These are phyloP conservation scores for Scortechinia acanthostroma DNA, from an alignment of 2,329 filamentous ascomycete species.

Conservation along the genomic window DNA sequence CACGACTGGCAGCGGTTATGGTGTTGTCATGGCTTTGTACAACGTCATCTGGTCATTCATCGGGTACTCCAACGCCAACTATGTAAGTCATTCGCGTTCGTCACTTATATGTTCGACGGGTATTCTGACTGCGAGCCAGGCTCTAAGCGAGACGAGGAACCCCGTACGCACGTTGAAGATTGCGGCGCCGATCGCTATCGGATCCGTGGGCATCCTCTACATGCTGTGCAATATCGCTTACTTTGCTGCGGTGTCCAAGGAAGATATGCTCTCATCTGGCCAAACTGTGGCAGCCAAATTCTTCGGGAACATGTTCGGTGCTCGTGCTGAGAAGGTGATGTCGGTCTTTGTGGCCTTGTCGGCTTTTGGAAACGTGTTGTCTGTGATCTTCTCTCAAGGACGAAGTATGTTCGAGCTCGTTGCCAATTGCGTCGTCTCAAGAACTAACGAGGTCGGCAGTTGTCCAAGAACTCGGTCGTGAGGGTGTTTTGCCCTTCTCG, in stretches of 20 bases:
- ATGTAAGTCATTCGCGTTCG: slow-evolving; percentile 31
- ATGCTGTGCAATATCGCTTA: slow-evolving; percentile 64
- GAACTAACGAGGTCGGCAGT: slow-evolving; percentile 21
- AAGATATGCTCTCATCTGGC: slow-evolving; percentile 40
- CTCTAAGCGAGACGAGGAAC: slow-evolving; percentile 57
- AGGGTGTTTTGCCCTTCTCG: slow-evolving; percentile 59
- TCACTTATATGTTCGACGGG: slow-evolving; percentile 20
- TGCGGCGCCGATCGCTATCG: slow-evolving; percentile 54
- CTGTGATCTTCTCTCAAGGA: slow-evolving; percentile 63
- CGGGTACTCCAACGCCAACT: slow-evolving; percentile 64
- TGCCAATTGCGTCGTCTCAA: not conserved
- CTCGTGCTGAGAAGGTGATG: slow-evolving; percentile 44
- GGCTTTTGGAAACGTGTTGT: slow-evolving; percentile 61
- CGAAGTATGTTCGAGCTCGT: slow-evolving; percentile 22
- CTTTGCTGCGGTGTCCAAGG: slow-evolving; percentile 48
- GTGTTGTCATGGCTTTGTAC: slow-evolving; percentile 63
- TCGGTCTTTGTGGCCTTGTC: slow-evolving; percentile 63
- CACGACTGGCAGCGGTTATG: slow-evolving; percentile 59
- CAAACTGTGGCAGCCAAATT: slow-evolving; percentile 43
- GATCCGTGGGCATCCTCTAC: slow-evolving; percentile 51
- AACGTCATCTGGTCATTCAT: slow-evolving; percentile 68
- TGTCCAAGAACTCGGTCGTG: slow-evolving; percentile 58
- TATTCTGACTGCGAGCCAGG: not conserved
- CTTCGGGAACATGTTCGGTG: slow-evolving; percentile 47
- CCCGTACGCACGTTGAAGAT: slow-evolving; percentile 58